Percentiles rank a stretch among this genome's conserved stretches.
Evolutionary conservation across 2,329 filamentous ascomycete genomes (phyloP).

Genomic region (Rutstroemia sp.): DNA sequence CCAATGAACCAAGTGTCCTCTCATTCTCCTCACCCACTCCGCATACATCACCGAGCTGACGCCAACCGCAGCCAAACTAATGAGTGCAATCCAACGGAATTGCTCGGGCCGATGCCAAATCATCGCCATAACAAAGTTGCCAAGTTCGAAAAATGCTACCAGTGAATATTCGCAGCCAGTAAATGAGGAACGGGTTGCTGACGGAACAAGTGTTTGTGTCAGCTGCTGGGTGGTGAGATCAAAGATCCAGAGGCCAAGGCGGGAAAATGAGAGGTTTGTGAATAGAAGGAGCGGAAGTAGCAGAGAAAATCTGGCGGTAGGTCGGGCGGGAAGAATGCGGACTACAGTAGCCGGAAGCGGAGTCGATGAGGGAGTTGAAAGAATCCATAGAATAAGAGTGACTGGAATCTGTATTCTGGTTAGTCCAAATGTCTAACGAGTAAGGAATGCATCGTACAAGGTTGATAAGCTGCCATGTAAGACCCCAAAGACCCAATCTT

Average conservation of each 20-base stretch:
- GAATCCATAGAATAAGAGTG: slow-evolving; percentile 30
- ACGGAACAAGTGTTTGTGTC: slow-evolving; percentile 34
- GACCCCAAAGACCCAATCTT: slow-evolving; percentile 36
- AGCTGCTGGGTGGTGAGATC: slow-evolving; percentile 38
- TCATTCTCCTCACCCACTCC: slow-evolving; percentile 32
- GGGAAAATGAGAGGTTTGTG: slow-evolving; percentile 35
- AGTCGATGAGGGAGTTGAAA: slow-evolving; percentile 18
- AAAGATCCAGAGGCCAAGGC: slow-evolving; percentile 38
- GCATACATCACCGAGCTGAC: slow-evolving; percentile 31
- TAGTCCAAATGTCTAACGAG: background rate
- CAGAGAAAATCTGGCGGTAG: slow-evolving; percentile 5
- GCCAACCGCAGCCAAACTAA: slow-evolving; percentile 30
- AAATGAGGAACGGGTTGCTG: slow-evolving; percentile 33
- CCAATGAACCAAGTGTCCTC: slow-evolving; percentile 33
- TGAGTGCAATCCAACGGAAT: slow-evolving; percentile 33
- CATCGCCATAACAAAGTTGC: slow-evolving; percentile 32
- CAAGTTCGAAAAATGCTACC: slow-evolving; percentile 34
- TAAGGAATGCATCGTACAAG: slow-evolving; percentile 26
- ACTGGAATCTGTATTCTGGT: slow-evolving; percentile 28
- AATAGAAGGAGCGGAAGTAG: slow-evolving; percentile 29
- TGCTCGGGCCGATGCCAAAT: slow-evolving; percentile 31
- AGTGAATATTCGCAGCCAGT: slow-evolving; percentile 36
- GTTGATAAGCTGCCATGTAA: slow-evolving; percentile 35
- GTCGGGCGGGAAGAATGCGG: slow-evolving; percentile 27
- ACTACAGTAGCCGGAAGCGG: background rate